Evolutionary conservation across 371 early-diverging fungal species (phyloP), one percentile per base, ranked within the genome.

Genomic region (Actinomucor elegans): DNA sequence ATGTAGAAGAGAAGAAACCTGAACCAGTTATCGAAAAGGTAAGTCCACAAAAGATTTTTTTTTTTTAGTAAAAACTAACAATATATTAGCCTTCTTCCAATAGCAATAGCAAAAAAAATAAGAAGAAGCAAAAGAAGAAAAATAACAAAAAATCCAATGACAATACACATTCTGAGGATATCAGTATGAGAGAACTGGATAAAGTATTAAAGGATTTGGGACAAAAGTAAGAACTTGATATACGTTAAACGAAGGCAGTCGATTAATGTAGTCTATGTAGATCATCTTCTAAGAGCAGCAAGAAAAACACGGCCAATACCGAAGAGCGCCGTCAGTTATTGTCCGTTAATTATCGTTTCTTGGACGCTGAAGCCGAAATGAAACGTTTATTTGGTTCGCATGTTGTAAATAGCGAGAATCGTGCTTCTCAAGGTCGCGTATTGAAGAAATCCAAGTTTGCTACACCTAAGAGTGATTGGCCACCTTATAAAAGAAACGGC

Each of bases 341-440:
- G 23, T 66, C 71, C 2, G 77, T 86, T 42, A 89, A 93, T 18
- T 58, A 82, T 23, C 80, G 84, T 31, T 71, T 71, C 54, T 67
- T 94, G 48, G 92, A 94, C 64, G 86, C 93, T 11, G 91, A 90
- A 55, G 88, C 88, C 14, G 96, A 96, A 65, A 92, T 94, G 81
- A 86, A 86, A 24, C 81, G 89, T 15, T 77, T 92, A 77, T 94
- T 96, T 80, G 95, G 95, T 7, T 88, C 93, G 1, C 84, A 84
- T 27, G 86, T 93, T 21, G 87, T 88, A 31, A 84, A 84, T 29
- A 63, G 56, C 40, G 74, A 74, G 61, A 77, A 47, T 65, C 78
- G 70, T 73, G 70, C 61, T 63, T 69, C 51, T 51, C 76, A 43
- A 64, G 66, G 57, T 12, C 58, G 76, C 48, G 60, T 68, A 9